Evolutionary conservation across 768 basidiomycete species (phyloP), one percentile per base, ranked within the genome.

Genomic region (Grammothele lineata): DNA sequence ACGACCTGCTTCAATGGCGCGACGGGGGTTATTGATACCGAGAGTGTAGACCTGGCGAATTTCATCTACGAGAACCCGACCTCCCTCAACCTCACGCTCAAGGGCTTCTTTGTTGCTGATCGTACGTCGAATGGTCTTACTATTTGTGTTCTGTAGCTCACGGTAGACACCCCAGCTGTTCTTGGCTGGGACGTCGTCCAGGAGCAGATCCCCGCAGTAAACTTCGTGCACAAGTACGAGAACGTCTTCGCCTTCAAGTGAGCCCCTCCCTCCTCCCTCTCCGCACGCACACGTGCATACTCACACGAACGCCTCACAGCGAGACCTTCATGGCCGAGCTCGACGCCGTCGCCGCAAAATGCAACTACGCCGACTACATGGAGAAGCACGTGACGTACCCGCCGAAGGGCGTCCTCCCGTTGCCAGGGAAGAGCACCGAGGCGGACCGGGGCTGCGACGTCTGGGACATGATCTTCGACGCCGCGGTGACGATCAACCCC

Each of bases 231-330:
- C 61, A 83, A 84, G 64, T 87, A 82, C 46, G 63, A 80, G 53
- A 69, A 77, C 50, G 76, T 88, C 11, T 88, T 90, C 57, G 70
- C 83, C 0, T 74, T 90, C 66, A 85, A 87, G 85, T 87, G 51
- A 23, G 79, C 57, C 6, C 33, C 26, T 22, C 32, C 2, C 23
- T 25, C 33, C n/a, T 37, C 1, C 17, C 22, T n/a, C 11, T 11
- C 4, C 21, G 5, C 17, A 46, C 47, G 7, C 22, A n/a, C n/a
- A n/a, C n/a, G n/a, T n/a, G n/a, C n/a, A n/a, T 10, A n/a, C 40
- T 35, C 45, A 17, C 34, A 9, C 7, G 6, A 8, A 30, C 24
- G 36, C 15, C 36, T 40, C 19, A n/a, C 41, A 86, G 86, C 56
- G 68, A 83, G 65, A 72, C 81, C 0, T 84, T 80, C 67, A 72